Evolutionary conservation across 352 stramenopile species (phyloP).

Genomic region (Phytophthora hybrid): DNA sequence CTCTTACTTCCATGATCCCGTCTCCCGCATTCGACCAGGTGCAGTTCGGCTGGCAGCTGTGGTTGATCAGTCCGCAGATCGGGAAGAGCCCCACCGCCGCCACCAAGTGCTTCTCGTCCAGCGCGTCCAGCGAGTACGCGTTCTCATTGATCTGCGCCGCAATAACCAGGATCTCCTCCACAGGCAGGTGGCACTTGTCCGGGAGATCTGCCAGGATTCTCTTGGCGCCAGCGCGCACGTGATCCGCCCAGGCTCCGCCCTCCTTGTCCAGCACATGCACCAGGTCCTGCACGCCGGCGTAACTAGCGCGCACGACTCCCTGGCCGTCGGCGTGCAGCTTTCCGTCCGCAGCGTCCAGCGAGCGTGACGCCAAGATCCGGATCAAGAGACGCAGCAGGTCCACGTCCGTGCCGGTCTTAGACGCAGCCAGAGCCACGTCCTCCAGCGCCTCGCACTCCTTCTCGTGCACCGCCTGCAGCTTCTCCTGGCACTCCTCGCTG

Average conservation of each 20-base stretch:
- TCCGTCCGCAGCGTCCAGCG: conserved; percentile 28
- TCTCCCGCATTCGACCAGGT: conserved; percentile 57
- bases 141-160: conserved; percentile 67
- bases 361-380: conserved; percentile 45
- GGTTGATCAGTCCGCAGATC: conserved; percentile 56
- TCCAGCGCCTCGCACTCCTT: conserved; percentile 57
- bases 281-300: conserved; percentile 48
- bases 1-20: conserved; percentile 45
- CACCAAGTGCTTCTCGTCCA: conserved; percentile 48
- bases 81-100: conserved; percentile 55
- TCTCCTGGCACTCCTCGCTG: conserved; percentile 48
- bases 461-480: conserved; percentile 48
- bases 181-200: conserved; percentile 45
- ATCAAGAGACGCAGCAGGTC: conserved; percentile 56
- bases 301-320: conserved; percentile 34
- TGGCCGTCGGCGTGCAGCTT: conserved; percentile 32
- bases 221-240: conserved; percentile 41
- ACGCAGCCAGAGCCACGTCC: conserved; percentile 51
- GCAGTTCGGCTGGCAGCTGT: conserved; percentile 59
- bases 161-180: conserved; percentile 54
- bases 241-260: conserved; percentile 36
- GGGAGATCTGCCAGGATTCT: conserved; percentile 48
- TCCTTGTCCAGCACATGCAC: conserved; percentile 48
- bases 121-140: conserved; percentile 52
- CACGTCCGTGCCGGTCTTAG: conserved; percentile 48